These are phyloP conservation scores for Chlamydomonas eustigma DNA, from an alignment of 139 green algal species.

Conservation along the genomic window DNA sequence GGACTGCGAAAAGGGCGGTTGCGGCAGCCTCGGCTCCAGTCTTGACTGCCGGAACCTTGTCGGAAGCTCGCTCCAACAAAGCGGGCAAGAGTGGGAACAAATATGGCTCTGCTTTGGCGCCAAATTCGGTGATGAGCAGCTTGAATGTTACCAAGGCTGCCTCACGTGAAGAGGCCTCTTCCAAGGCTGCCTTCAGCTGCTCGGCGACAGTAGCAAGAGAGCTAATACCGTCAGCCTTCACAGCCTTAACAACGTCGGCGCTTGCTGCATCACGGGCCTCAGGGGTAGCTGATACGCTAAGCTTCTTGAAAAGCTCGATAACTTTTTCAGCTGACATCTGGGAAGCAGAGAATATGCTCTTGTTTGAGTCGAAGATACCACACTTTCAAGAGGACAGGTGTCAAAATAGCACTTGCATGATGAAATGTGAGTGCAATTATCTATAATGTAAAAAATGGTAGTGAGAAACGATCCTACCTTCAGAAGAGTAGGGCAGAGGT, in stretches of 20 bases:
- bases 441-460: too few species aligned
- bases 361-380: not conserved
- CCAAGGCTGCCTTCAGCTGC: not conserved
- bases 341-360: not conserved
- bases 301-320: constrained; percentile 19
- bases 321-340: not conserved
- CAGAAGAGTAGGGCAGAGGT: too few species aligned
- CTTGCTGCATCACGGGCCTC: constrained; percentile 1
- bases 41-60: constrained; percentile 67
- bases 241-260: not conserved
- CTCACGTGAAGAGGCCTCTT: not conserved
- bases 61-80: constrained; percentile 52
- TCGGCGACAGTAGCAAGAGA: not conserved
- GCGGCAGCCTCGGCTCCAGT: constrained; percentile 43
- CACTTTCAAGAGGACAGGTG: not conserved
- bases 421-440: not conserved
- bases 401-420: not conserved
- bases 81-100: constrained; percentile 53
- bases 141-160: not conserved
- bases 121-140: constrained; percentile 12
- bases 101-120: constrained; percentile 57
- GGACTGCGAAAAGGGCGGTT: constrained; percentile 17
- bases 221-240: constrained; percentile 9
- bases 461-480: too few species aligned
- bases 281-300: not conserved